Percentiles rank a stretch among this genome's conserved stretches.
Evolutionary conservation across 1,139 yeast genomes (phyloP).

Genomic region (Hyphopichia pseudoburtonii): DNA sequence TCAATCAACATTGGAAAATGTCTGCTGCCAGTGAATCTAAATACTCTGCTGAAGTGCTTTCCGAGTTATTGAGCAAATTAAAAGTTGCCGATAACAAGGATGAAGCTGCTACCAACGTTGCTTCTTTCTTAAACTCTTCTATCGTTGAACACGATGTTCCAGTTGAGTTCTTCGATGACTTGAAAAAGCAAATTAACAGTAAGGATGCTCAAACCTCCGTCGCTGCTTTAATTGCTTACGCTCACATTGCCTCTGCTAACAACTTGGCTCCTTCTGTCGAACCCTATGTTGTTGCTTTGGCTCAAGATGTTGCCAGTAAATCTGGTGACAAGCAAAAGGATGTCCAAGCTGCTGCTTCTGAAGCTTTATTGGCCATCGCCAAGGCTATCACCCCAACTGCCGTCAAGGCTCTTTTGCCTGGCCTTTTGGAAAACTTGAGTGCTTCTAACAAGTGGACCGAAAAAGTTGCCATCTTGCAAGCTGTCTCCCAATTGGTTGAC

Average conservation of each 20-base stretch:
- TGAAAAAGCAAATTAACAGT: constrained; percentile 78
- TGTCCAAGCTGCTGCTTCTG: constrained; percentile 65
- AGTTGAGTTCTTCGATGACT: constrained; percentile 75
- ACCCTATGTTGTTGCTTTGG: constrained; percentile 84
- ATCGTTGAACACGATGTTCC: constrained; percentile 99
- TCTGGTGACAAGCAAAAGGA: constrained; percentile 90
- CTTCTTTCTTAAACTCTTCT: constrained; percentile 93
- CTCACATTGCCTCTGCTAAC: constrained; percentile 79
- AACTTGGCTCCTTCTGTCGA: constrained; percentile 89
- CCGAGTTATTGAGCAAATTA: constrained; percentile 90
- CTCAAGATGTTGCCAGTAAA: constrained; percentile 67
- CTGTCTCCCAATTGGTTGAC: constrained; percentile 85
- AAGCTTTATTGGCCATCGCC: constrained; percentile 76
- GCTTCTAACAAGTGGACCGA: constrained; percentile 95
- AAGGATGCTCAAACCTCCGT: constrained; percentile 63
- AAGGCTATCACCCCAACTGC: constrained; percentile 88
- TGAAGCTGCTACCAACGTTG: constrained; percentile 85
- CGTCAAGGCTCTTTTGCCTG: constrained; percentile 86
- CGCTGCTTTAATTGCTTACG: constrained; percentile 82
- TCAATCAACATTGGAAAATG: constrained; percentile 38
- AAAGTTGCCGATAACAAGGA: constrained; percentile 90
- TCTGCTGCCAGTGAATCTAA: constrained; percentile 65
- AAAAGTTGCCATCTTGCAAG: constrained; percentile 86
- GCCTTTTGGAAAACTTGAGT: constrained; percentile 66
- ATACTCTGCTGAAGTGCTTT: constrained; percentile 78